Evolutionary conservation across 257 asterid species (phyloP), one percentile per base, ranked within the genome.

Genomic region (Gentiana macrophylla): DNA sequence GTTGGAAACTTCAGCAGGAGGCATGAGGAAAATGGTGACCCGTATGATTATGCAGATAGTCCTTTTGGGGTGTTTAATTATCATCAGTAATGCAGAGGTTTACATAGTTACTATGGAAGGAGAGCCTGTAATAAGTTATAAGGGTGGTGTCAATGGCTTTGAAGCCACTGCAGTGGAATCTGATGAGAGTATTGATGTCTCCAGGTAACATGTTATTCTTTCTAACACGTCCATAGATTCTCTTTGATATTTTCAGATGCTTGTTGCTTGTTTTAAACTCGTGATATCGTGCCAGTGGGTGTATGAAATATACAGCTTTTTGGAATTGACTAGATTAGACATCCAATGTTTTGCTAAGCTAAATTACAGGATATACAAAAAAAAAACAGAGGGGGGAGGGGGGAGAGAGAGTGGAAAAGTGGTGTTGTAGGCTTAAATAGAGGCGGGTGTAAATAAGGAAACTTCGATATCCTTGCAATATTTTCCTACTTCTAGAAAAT

Each of bases 131-230:
- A 69, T 85, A 67, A 88, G 94, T 73, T 92, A 92, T 60, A 72
- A 53, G 64, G 99, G 99, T 13, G 99, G 94, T 46, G 74, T 83
- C 61, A 53, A 61, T 67, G 99, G 99, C 43, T 92, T 81, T 62
- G 99, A 88, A 72, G 97, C 95, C 53, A 92, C 97, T 69, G 97
- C 99, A 32, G 80, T 77, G 2, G 99, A 92, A 56, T 76, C 84
- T 47, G 95, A 83, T 64, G 89, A 80, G 73, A 74, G 80, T 74
- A 67, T 88, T 65, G 95, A 92, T 63, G 82, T 79, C 58, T 67
- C 89, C 51, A 92, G 99, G 97, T 86, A 78, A 50, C 50, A 52
- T 35, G 49, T 54, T 57, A 32, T 6, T 61, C 12, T 52, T 67
- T 8, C 65, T 61, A 51, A 57, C 49, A 41, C 46, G 9, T 5